Evolutionary conservation across 345 rosid species (phyloP).

Genomic region (Eucalyptus sp.): DNA sequence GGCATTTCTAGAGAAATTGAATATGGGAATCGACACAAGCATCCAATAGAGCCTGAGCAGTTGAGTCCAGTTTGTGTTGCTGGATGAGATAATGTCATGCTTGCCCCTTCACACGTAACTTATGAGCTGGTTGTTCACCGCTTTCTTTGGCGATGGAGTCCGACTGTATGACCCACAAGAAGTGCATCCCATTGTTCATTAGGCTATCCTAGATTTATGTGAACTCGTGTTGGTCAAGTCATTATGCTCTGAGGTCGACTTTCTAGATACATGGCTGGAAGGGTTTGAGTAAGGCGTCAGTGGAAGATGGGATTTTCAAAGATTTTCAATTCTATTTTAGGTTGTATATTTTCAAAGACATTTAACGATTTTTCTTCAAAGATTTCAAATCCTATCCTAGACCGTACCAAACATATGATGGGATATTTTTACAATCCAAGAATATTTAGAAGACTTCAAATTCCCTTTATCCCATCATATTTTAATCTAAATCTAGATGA

Average conservation of each 20-base stretch:
- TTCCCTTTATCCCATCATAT: too few relatives aligned
- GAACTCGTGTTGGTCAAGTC: neutral
- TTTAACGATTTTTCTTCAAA: too few relatives aligned
- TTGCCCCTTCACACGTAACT: neutral
- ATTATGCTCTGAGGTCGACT: neutral
- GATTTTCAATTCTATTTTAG: too few relatives aligned
- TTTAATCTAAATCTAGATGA: fast-evolving
- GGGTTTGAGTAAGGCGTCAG: neutral
- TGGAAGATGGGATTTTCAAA: neutral
- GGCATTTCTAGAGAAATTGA: neutral
- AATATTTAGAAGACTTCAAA: too few relatives aligned
- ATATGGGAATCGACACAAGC: neutral
- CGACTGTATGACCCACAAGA: neutral
- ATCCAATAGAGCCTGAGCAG: neutral
- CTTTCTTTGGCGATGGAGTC: neutral
- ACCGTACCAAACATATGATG: too few relatives aligned
- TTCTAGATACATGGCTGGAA: neutral
- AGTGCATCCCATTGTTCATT: neutral
- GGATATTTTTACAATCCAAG: too few relatives aligned
- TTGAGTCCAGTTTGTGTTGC: neutral
- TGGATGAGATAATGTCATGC: neutral
- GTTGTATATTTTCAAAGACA: too few relatives aligned
- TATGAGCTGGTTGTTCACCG: neutral
- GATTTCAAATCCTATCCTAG: too few relatives aligned
- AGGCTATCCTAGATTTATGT: too few relatives aligned